phyloP scores from a whole-genome alignment of 129 eudicot species.

The Centella asiatica region DNA sequence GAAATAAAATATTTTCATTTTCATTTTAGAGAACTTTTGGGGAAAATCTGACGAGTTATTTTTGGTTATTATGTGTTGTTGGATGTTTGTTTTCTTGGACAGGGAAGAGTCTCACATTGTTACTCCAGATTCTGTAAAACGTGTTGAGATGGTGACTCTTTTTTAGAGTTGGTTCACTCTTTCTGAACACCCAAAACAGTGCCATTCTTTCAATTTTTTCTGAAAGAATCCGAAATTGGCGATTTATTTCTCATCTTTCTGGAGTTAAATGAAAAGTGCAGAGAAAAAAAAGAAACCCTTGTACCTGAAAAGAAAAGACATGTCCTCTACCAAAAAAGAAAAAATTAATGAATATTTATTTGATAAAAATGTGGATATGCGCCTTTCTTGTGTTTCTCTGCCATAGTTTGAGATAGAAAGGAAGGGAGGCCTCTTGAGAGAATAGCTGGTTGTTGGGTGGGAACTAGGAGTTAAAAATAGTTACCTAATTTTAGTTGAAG shows the following conservation, averaged over 20 bases:
- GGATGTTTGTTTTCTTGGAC: conserved; percentile 52
- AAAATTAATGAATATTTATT: no score
- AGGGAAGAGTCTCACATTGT: conserved; percentile 55
- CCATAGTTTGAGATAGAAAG: no score
- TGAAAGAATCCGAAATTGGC: neutral
- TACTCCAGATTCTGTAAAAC: conserved; percentile 40
- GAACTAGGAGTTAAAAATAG: no score
- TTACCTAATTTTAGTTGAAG: no score
- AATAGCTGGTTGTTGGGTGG: no score
- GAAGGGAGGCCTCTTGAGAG: no score
- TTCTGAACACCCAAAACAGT: neutral
- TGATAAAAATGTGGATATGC: no score
- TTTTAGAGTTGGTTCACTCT: conserved; percentile 7
- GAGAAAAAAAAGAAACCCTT: neutral
- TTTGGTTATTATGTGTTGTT: conserved; percentile 20
- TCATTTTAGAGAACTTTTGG: conserved; percentile 4
- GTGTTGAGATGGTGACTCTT: conserved; percentile 48
- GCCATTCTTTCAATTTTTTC: neutral
- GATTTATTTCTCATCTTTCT: neutral
- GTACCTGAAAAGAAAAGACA: no score
- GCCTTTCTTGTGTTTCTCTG: no score
- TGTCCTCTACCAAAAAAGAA: neutral
- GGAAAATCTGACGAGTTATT: conserved; percentile 53
- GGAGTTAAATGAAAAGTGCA: neutral
- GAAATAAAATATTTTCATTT: no score